These are phyloP conservation scores for Talaromyces verruculosus DNA, from an alignment of 2,329 filamentous ascomycete genomes.

Conservation along the genomic window DNA sequence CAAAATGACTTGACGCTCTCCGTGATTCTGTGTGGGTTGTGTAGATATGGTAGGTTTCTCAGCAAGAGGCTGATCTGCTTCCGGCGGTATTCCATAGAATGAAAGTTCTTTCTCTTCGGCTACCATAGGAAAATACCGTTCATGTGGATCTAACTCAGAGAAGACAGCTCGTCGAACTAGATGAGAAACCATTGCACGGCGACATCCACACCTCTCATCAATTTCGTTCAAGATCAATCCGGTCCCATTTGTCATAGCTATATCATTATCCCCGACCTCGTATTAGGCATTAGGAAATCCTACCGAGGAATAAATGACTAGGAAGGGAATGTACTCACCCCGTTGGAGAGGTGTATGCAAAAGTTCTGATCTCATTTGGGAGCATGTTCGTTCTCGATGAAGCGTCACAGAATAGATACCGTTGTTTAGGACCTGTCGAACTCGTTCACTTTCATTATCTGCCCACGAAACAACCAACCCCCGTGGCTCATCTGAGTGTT, in stretches of 20 bases:
- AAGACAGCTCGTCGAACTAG: not conserved
- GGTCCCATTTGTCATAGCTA: not conserved
- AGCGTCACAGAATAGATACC: not conserved
- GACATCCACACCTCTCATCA: not conserved
- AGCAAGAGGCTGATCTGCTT: not conserved
- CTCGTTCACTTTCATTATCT: not conserved
- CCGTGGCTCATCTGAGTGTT: not conserved
- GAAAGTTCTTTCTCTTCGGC: not conserved
- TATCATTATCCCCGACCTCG: too few relatives aligned
- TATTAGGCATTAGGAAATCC: too few relatives aligned
- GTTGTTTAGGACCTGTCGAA: not conserved
- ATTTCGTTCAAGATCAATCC: too few relatives aligned
- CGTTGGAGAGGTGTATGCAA: not conserved
- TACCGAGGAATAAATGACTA: too few relatives aligned
- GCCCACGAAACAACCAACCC: not conserved
- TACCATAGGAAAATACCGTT: slow-evolving; percentile 11
- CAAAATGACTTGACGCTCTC: not conserved
- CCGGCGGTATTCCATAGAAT: slow-evolving; percentile 5
- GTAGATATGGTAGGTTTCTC: not conserved
- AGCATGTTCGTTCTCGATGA: not conserved
- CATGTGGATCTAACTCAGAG: not conserved
- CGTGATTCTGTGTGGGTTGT: not conserved
- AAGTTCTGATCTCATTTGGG: not conserved
- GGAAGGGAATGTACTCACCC: not conserved
- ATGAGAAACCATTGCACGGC: not conserved